phyloP scores from a whole-genome alignment of 495 filamentous ascomycete species.

The Lasiosphaeria ovina region DNA sequence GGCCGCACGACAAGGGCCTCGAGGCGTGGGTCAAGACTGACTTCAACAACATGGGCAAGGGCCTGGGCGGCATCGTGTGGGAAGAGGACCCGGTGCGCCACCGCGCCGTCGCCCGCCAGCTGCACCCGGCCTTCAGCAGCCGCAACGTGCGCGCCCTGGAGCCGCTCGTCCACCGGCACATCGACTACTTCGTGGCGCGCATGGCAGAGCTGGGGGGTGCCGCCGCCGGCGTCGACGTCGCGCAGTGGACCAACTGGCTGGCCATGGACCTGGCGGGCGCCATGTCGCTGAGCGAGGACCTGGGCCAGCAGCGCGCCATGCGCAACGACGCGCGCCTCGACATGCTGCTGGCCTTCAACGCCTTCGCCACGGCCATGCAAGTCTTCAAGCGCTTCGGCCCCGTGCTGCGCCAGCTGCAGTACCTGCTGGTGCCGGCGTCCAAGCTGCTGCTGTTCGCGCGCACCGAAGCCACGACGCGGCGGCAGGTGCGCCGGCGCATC shows the following conservation, averaged over 20 bases:
- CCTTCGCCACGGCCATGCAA: neutral
- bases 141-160: neutral
- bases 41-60: neutral
- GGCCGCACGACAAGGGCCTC: neutral
- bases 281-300: neutral
- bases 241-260: neutral
- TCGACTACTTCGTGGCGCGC: slow-evolving; percentile 1
- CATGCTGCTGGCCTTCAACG: neutral
- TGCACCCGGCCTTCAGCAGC: neutral
- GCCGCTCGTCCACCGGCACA: neutral
- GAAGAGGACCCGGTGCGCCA: neutral
- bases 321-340: neutral
- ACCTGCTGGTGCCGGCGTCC: neutral
- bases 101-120: neutral
- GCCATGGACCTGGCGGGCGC: neutral
- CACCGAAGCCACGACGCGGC: too few species aligned
- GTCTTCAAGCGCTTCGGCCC: neutral
- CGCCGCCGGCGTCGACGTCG: neutral
- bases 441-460: neutral
- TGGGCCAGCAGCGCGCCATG: neutral
- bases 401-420: neutral
- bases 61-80: neutral
- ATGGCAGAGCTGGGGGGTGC: neutral
- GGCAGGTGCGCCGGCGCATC: too few species aligned
- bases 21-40: neutral